Conservation (phyloP, 2,329 filamentous ascomycete species). For the Sclerotinia subarctica region DNA sequence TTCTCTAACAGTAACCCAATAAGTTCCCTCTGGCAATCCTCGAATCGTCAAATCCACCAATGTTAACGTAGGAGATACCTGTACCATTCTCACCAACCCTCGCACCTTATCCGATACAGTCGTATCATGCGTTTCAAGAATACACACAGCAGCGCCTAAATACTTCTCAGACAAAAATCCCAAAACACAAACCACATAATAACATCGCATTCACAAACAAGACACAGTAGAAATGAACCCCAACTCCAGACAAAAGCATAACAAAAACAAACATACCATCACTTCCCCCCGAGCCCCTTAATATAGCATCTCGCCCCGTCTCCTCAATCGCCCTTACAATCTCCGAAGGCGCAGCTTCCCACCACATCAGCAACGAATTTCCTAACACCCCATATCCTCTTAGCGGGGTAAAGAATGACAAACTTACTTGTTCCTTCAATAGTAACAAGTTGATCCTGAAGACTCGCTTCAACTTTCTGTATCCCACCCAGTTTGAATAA, state of each 20-base stretch:
- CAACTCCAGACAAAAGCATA: slow-evolving; percentile 18
- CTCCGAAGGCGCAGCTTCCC: slow-evolving; percentile 72
- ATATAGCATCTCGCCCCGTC: slow-evolving; percentile 89
- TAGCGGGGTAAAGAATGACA: slow-evolving; percentile 43
- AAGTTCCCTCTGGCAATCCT: slow-evolving; percentile 76
- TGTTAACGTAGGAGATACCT: slow-evolving; percentile 74
- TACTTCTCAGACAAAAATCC: slow-evolving; percentile 10
- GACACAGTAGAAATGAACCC: neutral
- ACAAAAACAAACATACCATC: slow-evolving; percentile 61
- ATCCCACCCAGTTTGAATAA: slow-evolving; percentile 77
- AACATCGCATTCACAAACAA: neutral
- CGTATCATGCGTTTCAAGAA: slow-evolving; percentile 78
- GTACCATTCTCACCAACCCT: slow-evolving; percentile 89
- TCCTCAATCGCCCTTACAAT: slow-evolving; percentile 86
- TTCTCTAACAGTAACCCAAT: slow-evolving; percentile 80
- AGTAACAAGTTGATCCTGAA: slow-evolving; percentile 78
- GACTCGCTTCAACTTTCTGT: slow-evolving; percentile 74
- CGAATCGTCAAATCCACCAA: slow-evolving; percentile 84
- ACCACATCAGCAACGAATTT: slow-evolving; percentile 22
- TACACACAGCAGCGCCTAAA: slow-evolving; percentile 81
- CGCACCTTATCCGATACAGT: slow-evolving; percentile 66
- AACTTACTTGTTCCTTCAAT: slow-evolving; percentile 73
- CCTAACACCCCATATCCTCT: slow-evolving; percentile 13
- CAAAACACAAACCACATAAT: neutral
- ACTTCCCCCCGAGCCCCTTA: slow-evolving; percentile 81